A percentile compares a stretch with the other conserved stretches of the same genome.
Conservation (phyloP, 345 rosid genomes). For the Lagerstroemia speciosa region DNA sequence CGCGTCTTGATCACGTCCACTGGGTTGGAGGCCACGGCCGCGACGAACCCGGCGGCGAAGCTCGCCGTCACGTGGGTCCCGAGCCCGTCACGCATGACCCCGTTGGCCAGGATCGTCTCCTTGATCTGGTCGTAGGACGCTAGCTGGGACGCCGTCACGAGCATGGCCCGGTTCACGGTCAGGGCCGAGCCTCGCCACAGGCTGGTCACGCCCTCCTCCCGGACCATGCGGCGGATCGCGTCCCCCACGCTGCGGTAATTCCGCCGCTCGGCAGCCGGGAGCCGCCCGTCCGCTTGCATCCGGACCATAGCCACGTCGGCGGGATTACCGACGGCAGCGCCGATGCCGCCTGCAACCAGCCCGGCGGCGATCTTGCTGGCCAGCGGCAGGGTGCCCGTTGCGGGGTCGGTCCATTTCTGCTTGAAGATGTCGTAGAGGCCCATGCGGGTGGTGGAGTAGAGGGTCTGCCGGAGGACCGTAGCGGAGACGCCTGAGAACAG, state of each 20-base stretch:
- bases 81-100: constrained; percentile 51
- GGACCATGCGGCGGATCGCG: constrained; percentile 58
- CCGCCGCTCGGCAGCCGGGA: constrained; percentile 50
- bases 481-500: constrained; percentile 81
- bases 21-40: constrained; percentile 65
- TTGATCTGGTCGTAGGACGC: constrained; percentile 79
- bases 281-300: constrained; percentile 89
- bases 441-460: constrained; percentile 83
- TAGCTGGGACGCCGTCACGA: constrained; percentile 78
- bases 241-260: constrained; percentile 74
- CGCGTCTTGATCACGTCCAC: constrained; percentile 86
- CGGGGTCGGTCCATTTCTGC: constrained; percentile 62
- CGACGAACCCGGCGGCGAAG: constrained; percentile 80
- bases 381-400: constrained; percentile 45
- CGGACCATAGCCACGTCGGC: constrained; percentile 94
- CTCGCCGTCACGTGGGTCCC: constrained; percentile 76
- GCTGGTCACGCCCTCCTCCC: constrained; percentile 63
- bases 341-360: constrained; percentile 65
- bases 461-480: constrained; percentile 75
- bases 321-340: constrained; percentile 80
- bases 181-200: constrained; percentile 81
- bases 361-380: constrained; percentile 50
- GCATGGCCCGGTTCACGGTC: constrained; percentile 80
- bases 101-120: constrained; percentile 46
- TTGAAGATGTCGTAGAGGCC: constrained; percentile 72